Conservation (phyloP, 2,329 filamentous ascomycete genomes). For the Pseudocercospora pini-densiflorae region DNA sequence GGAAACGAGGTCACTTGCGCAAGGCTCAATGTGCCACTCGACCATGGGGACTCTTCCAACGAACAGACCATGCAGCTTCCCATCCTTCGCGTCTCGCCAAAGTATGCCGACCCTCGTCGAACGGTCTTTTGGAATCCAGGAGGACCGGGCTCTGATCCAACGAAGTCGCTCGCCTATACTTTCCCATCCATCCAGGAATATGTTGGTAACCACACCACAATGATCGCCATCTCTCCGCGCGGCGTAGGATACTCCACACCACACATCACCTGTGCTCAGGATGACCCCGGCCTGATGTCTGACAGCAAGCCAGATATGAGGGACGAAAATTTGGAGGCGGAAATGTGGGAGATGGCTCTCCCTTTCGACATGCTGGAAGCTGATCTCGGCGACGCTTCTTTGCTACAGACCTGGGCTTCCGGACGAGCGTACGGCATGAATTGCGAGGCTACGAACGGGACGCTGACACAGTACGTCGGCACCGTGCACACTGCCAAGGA, state of each 20-base stretch:
- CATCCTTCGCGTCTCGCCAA: neutral
- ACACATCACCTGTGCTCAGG: neutral
- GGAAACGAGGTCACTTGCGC: neutral
- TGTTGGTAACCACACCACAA: neutral
- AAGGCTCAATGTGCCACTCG: neutral
- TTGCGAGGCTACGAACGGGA: neutral
- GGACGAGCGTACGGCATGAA: neutral
- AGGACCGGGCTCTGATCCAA: neutral
- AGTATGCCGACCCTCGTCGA: neutral
- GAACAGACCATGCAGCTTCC: neutral
- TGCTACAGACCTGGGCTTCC: neutral
- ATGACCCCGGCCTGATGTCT: too few relatives aligned
- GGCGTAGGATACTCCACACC: neutral
- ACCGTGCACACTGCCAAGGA: neutral
- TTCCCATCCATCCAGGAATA: neutral
- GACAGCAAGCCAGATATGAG: too few relatives aligned
- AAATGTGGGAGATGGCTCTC: neutral
- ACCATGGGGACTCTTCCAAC: neutral
- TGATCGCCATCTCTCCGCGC: neutral
- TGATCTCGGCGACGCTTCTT: neutral
- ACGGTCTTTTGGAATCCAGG: neutral
- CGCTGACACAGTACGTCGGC: neutral
- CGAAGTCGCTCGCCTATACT: neutral
- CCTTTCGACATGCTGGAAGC: neutral
- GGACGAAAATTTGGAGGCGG: neutral